These are phyloP conservation scores for Pogostemon cablin DNA, from an alignment of 257 asterid genomes.

Conservation along the genomic window DNA sequence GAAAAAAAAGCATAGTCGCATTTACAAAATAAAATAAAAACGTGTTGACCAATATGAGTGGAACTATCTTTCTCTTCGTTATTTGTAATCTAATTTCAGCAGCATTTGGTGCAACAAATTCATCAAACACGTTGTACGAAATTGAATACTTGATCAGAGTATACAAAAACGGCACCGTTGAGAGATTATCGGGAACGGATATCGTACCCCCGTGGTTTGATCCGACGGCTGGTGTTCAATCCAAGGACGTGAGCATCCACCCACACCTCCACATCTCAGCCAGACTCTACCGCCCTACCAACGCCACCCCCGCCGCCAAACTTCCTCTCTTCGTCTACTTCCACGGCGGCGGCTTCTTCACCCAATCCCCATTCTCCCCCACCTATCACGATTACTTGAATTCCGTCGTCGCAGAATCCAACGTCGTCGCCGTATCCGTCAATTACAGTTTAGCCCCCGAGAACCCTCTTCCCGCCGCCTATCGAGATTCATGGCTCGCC, in stretches of 20 bases:
- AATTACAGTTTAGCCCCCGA: constrained; percentile 74
- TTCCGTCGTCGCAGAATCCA: constrained; percentile 46
- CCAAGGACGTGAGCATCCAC: constrained; percentile 49
- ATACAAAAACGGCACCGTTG: constrained; percentile 49
- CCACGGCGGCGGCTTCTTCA: constrained; percentile 64
- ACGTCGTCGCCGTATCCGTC: constrained; percentile 50
- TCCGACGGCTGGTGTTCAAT: constrained; percentile 42
- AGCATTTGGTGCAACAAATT: constrained; percentile 18
- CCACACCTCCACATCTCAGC: constrained; percentile 40
- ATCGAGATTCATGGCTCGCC: constrained; percentile 62
- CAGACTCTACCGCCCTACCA: constrained; percentile 50
- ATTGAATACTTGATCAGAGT: constrained; percentile 28
- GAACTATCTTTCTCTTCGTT: background rate
- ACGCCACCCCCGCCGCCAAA: constrained; percentile 29
- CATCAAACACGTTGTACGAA: constrained; percentile 40
- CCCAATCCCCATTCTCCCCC: constrained; percentile 49
- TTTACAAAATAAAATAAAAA: no score
- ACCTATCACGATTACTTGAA: constrained; percentile 40
- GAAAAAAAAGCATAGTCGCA: no score
- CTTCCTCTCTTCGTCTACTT: constrained; percentile 60
- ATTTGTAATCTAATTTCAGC: background rate
- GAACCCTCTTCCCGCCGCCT: constrained; percentile 55
- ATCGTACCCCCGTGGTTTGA: constrained; percentile 38
- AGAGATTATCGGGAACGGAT: constrained; percentile 40
- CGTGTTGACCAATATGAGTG: background rate